These are phyloP conservation scores for Astrothelium subdiscretum DNA, from an alignment of 495 filamentous ascomycete species.

Conservation along the genomic window DNA sequence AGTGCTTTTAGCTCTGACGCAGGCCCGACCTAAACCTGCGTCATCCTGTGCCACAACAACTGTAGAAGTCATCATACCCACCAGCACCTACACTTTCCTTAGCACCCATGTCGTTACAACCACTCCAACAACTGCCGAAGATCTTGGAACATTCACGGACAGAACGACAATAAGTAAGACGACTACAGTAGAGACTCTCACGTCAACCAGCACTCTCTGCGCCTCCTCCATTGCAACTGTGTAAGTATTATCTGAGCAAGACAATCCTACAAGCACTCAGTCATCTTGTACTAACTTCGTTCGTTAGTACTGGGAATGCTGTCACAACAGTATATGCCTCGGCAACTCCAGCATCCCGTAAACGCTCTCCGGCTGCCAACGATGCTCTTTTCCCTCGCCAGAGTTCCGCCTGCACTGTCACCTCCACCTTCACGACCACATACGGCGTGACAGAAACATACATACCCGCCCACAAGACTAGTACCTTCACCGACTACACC, in stretches of 20 bases:
- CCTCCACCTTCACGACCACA: slow-evolving; percentile 10
- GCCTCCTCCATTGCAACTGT: neutral
- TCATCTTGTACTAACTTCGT: neutral
- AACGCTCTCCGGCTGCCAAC: neutral
- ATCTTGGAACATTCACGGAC: slow-evolving; percentile 10
- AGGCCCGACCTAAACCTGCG: slow-evolving; percentile 6
- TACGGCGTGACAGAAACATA: slow-evolving; percentile 10
- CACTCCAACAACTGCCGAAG: slow-evolving; percentile 4
- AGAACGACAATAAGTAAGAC: neutral
- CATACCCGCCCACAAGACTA: slow-evolving; percentile 5
- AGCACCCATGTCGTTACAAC: slow-evolving; percentile 7
- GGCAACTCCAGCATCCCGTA: neutral
- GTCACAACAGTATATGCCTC: neutral
- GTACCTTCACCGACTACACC: slow-evolving; percentile 12
- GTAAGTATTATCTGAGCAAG: no score
- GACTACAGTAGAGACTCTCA: slow-evolving; percentile 8
- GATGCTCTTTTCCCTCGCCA: neutral
- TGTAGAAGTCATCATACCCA: slow-evolving; percentile 9
- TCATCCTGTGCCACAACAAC: slow-evolving; percentile 7
- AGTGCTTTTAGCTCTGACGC: neutral
- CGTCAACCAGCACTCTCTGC: slow-evolving; percentile 5
- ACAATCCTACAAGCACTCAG: no score
- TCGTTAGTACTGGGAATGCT: neutral
- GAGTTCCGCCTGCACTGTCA: slow-evolving; percentile 4
- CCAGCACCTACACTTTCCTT: slow-evolving; percentile 3